Evolutionary conservation across 257 asterid genomes (phyloP), one percentile per base, ranked within the genome.

Genomic region (Nicotiana undulata): DNA sequence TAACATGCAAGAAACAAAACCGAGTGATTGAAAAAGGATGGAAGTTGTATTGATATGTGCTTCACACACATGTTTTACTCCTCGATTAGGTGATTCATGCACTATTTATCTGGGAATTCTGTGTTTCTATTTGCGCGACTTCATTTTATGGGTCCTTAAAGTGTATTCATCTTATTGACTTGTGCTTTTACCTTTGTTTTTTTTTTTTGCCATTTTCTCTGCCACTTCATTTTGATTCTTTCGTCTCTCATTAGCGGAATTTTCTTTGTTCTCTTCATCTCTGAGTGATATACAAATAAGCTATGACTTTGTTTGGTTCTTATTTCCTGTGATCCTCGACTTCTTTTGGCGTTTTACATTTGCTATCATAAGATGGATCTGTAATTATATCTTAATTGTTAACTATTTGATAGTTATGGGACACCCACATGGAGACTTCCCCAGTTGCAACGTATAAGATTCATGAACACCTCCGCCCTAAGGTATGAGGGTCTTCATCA

Each of bases 381-480:
- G 79, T 74, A 49, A 16, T 24, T 44, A 74, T 49, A 34, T 74
- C 58, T 49, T 74, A 49, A 24, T 74, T 74, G 79, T 22, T 74
- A 3, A 83, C 72, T 87, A 1, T 46, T 15, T 87, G 85, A 3
- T 95, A 96, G 99, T 86, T 96, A 79, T 96, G 99, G 99, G 99
- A 95, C 87, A 87, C 94, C 58, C 94, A 93, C 85, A 95, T 93
- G 99, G 98, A 95, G 83, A 87, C 97, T 86, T 97, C 98, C 79
- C 99, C 99, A 63, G 97, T 95, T 81, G 77, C 98, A 49, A 93
- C 98, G 56, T 95, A 86, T 89, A 97, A 92, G 92, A 98, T 95
- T 88, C 99, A 95, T 5, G 99, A 95, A 86, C 79, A 95, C 86
- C 86, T 95, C 87, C 93, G 98, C 84, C 98, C 98, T 53, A 95